Conservation (phyloP, 495 filamentous ascomycete species). For the Glutinoglossum americanum region DNA sequence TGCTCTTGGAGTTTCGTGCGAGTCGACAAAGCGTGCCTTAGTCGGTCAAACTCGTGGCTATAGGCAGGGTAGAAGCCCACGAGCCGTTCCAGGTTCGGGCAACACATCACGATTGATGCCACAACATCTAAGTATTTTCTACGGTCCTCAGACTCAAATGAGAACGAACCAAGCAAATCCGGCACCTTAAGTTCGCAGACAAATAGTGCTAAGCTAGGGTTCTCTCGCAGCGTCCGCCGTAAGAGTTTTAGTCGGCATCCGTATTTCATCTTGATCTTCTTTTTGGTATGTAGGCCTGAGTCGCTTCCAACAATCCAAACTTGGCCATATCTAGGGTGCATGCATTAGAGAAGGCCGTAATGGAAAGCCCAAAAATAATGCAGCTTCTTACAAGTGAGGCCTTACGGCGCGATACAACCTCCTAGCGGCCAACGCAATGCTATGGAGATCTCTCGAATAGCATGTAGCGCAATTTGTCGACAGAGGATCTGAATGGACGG, state of each 20-base stretch:
- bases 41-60: conserved; percentile 47
- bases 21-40: conserved; percentile 62
- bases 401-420: conserved; percentile 47
- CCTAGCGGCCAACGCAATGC: conserved; percentile 41
- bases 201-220: conserved; percentile 44
- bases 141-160: not conserved
- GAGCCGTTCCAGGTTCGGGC: conserved; percentile 62
- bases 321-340: conserved; percentile 36
- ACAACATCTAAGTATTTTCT: conserved; percentile 30
- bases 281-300: conserved; percentile 34
- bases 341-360: not conserved
- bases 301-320: conserved; percentile 51
- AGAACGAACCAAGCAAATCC: conserved; percentile 13
- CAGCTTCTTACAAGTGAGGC: conserved; percentile 33
- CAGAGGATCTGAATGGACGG: conserved; percentile 22
- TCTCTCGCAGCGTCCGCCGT: conserved; percentile 50
- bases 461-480: conserved; percentile 44
- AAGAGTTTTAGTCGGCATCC: conserved; percentile 53
- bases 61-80: conserved; percentile 50
- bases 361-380: not conserved
- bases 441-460: conserved; percentile 53
- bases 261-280: conserved; percentile 42
- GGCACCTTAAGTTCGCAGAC: conserved; percentile 59
- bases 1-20: conserved; percentile 53
- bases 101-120: conserved; percentile 67